These are phyloP conservation scores for Podaxis sp. DNA, from an alignment of 768 basidiomycete genomes.

Conservation along the genomic window DNA sequence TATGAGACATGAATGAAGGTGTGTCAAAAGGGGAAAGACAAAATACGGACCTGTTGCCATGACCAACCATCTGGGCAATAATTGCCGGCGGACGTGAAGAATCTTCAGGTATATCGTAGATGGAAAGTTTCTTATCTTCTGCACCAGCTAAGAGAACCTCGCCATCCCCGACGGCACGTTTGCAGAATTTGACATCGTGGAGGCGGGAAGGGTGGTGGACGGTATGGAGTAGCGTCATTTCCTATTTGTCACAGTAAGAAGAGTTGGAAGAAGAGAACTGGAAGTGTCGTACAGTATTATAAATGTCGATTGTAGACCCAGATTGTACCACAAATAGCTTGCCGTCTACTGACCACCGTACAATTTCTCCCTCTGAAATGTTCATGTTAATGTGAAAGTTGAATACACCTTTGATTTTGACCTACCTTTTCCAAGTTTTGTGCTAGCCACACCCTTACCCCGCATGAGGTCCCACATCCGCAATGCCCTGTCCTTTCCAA, in stretches of 20 bases:
- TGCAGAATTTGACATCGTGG: slow-evolving; percentile 79
- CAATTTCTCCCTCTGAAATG: slow-evolving; percentile 81
- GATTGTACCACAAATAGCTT: slow-evolving; percentile 78
- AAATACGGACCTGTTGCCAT: slow-evolving; percentile 69
- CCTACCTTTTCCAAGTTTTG: slow-evolving; percentile 84
- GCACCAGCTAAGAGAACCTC: slow-evolving; percentile 82
- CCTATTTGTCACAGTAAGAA: slow-evolving; percentile 38
- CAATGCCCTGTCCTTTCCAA: slow-evolving; percentile 85
- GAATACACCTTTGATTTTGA: slow-evolving; percentile 3
- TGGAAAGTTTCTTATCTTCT: slow-evolving; percentile 85
- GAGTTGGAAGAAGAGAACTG: not conserved
- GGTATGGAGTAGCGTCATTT: slow-evolving; percentile 73
- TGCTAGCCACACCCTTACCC: slow-evolving; percentile 86
- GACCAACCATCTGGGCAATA: slow-evolving; percentile 76
- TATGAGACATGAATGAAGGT: slow-evolving; percentile 4
- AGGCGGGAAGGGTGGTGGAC: slow-evolving; percentile 79
- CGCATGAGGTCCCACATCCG: slow-evolving; percentile 99
- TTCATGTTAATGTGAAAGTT: not conserved
- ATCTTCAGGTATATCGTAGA: slow-evolving; percentile 63
- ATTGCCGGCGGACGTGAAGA: slow-evolving; percentile 46
- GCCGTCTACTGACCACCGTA: slow-evolving; percentile 82
- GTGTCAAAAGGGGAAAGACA: slow-evolving; percentile 4
- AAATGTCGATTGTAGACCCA: slow-evolving; percentile 75
- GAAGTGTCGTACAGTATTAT: slow-evolving; percentile 59
- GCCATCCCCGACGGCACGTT: slow-evolving; percentile 49